These are phyloP conservation scores for Thymus mandschuricus DNA, from an alignment of 257 asterid species.

Conservation along the genomic window DNA sequence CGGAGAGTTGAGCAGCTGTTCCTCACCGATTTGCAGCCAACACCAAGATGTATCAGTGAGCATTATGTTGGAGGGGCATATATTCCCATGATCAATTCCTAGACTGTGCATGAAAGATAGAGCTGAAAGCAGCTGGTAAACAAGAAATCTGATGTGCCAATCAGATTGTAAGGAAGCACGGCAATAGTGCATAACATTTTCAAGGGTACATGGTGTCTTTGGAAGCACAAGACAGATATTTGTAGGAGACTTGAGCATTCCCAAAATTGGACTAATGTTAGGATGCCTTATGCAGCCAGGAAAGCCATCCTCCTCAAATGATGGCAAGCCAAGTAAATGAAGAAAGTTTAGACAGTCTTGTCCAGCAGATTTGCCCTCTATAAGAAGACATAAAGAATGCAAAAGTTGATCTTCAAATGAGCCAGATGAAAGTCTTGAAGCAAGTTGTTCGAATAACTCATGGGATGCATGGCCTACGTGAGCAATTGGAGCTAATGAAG, in stretches of 20 bases:
- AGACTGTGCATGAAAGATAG: slow-evolving; percentile 82
- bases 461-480: slow-evolving; percentile 56
- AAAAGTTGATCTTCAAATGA: slow-evolving; percentile 70
- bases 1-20: slow-evolving; percentile 45
- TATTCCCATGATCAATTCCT: slow-evolving; percentile 72
- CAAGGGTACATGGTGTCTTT: slow-evolving; percentile 70
- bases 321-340: slow-evolving; percentile 75
- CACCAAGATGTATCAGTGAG: slow-evolving; percentile 83
- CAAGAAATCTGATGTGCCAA: slow-evolving; percentile 68
- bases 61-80: slow-evolving; percentile 70
- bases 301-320: slow-evolving; percentile 56
- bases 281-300: slow-evolving; percentile 99
- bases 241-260: slow-evolving; percentile 63
- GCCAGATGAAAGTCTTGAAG: slow-evolving; percentile 65
- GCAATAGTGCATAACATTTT: slow-evolving; percentile 71
- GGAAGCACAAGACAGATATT: slow-evolving; percentile 61
- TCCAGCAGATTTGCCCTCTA: slow-evolving; percentile 70
- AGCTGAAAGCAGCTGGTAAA: slow-evolving; percentile 86
- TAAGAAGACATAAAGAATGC: slow-evolving; percentile 57
- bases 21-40: slow-evolving; percentile 65
- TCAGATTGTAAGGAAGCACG: slow-evolving; percentile 74
- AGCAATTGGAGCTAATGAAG: slow-evolving; percentile 80
- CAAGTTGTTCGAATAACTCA: slow-evolving; percentile 60
- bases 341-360: slow-evolving; percentile 68
- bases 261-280: slow-evolving; percentile 76